Conservation (phyloP, 2,329 filamentous ascomycete genomes). For the Phaeoacremonium minimum region DNA sequence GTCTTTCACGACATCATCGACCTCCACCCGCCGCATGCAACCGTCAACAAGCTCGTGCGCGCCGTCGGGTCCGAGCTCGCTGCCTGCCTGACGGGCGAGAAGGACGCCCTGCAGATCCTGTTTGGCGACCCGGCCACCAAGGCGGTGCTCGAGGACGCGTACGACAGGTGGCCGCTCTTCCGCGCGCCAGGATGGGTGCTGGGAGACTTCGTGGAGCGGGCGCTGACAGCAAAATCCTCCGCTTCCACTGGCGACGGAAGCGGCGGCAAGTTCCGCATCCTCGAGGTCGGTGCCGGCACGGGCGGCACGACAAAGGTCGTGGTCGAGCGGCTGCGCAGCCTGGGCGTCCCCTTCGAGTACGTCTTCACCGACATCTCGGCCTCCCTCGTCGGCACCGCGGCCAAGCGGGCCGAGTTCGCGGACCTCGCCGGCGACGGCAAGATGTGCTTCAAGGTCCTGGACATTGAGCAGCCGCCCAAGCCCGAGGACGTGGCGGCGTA, state of each 20-base stretch:
- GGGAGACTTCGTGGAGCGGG: constrained; percentile 12
- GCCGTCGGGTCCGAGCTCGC: constrained; percentile 27
- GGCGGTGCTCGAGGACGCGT: constrained; percentile 27
- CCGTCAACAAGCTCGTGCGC: constrained; percentile 23
- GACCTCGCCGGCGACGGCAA: too few species aligned
- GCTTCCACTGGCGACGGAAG: constrained; percentile 1
- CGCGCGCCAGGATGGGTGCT: constrained; percentile 15
- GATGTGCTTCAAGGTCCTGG: constrained; percentile 20
- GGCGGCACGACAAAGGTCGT: constrained; percentile 33
- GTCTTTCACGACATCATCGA: constrained; percentile 19
- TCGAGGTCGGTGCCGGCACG: constrained; percentile 39
- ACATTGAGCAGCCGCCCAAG: constrained; percentile 21
- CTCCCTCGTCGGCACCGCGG: constrained; percentile 21
- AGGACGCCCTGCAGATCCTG: constrained; percentile 30
- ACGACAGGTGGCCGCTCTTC: constrained; percentile 22
- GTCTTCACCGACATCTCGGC: constrained; percentile 37
- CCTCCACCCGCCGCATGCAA: constrained; percentile 23
- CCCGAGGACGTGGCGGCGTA: constrained; percentile 11
- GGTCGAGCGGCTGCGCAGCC: constrained; percentile 15
- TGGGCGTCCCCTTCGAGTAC: constrained; percentile 25
- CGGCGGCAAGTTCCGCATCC: constrained; percentile 22
- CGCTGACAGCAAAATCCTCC: too few species aligned
- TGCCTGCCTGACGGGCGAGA: constrained; percentile 27
- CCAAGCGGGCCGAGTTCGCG: constrained; percentile 12
- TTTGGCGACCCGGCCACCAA: constrained; percentile 24